These are phyloP conservation scores for Skeletonema marinoi DNA, from an alignment of 108 stramenopile genomes.

Conservation along the genomic window DNA sequence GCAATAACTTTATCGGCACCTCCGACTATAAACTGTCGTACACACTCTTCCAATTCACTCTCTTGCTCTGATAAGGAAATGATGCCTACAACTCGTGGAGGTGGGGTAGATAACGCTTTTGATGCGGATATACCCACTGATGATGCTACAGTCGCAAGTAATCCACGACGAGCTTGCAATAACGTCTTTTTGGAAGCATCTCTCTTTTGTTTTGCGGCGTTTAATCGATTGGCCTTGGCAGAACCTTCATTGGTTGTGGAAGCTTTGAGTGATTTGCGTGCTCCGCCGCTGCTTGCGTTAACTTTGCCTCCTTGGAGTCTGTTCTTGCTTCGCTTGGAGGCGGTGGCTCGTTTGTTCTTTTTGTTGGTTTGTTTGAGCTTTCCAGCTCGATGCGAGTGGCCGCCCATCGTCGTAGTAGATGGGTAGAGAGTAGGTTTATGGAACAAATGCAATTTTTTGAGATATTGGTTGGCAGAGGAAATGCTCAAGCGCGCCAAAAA, in stretches of 20 bases:
- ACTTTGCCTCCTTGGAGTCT: slow-evolving; percentile 73
- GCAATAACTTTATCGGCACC: slow-evolving; percentile 51
- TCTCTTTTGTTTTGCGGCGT: slow-evolving; percentile 66
- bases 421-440: not conserved
- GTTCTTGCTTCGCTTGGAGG: slow-evolving; percentile 71
- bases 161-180: slow-evolving; percentile 53
- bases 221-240: slow-evolving; percentile 72
- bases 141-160: slow-evolving; percentile 22
- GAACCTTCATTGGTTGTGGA: slow-evolving; percentile 21
- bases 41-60: slow-evolving; percentile 61
- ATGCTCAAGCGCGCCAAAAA: no score
- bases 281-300: slow-evolving; percentile 15
- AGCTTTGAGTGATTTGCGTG: slow-evolving; percentile 24
- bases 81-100: slow-evolving; percentile 89
- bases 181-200: slow-evolving; percentile 55
- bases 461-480: not conserved
- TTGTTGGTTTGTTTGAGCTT: slow-evolving; percentile 78
- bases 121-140: not conserved
- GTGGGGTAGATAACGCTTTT: slow-evolving; percentile 27
- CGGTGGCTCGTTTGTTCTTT: slow-evolving; percentile 74
- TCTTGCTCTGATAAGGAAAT: slow-evolving; percentile 72
- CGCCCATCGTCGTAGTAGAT: slow-evolving; percentile 5
- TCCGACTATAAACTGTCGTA: slow-evolving; percentile 42
- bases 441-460: not conserved
- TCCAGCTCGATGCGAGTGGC: slow-evolving; percentile 51